Conservation (phyloP, 2,329 filamentous ascomycete species). For the Trichoderma sp. region DNA sequence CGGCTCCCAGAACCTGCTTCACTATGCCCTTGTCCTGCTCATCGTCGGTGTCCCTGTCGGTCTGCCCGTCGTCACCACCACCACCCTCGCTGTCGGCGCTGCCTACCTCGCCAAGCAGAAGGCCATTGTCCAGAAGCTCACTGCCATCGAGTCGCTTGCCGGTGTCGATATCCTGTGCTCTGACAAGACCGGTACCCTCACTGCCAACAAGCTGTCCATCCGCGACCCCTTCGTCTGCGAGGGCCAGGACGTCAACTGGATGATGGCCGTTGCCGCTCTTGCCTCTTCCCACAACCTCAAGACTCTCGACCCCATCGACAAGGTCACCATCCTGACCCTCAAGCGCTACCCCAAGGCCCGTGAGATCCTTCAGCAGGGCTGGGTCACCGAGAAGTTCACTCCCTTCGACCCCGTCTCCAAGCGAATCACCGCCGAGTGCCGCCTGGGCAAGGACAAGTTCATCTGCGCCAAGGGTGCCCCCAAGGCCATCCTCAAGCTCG, state of each 20-base stretch:
- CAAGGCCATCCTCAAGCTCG: conserved; percentile 82
- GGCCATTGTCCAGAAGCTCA: conserved; percentile 91
- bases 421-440: conserved; percentile 82
- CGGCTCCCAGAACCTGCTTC: conserved; percentile 59
- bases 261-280: conserved; percentile 89
- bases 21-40: conserved; percentile 85
- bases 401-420: conserved; percentile 94
- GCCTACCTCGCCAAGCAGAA: conserved; percentile 90
- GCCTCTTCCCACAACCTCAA: conserved; percentile 93
- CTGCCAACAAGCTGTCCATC: conserved; percentile 91
- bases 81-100: conserved; percentile 91
- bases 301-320: conserved; percentile 93
- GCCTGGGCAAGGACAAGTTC: conserved; percentile 80
- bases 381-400: conserved; percentile 73
- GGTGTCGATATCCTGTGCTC: conserved; percentile 94
- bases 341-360: conserved; percentile 82
- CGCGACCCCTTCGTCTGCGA: conserved; percentile 80
- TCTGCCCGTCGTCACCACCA: conserved; percentile 90
- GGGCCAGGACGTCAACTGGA: conserved; percentile 81
- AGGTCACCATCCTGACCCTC: conserved; percentile 87
- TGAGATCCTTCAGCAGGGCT: conserved; percentile 77
- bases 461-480: conserved; percentile 90
- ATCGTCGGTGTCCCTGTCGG: conserved; percentile 92
- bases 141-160: conserved; percentile 87
- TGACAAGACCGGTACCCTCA: conserved; percentile 91